phyloP scores from a whole-genome alignment of 2,329 filamentous ascomycete genomes.

The Blumeria hordei region DNA sequence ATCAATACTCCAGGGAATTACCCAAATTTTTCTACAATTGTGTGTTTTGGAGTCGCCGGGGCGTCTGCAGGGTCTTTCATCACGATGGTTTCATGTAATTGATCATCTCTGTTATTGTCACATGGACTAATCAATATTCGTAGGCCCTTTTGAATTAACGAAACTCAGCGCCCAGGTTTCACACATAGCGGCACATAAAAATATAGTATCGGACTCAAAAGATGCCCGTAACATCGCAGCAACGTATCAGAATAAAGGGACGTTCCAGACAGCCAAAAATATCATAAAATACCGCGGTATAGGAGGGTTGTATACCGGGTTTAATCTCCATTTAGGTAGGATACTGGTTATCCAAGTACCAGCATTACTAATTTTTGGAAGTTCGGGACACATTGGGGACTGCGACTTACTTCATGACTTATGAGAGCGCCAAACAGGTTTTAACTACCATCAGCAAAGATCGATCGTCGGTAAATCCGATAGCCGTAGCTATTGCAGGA shows the following conservation, averaged over 20 bases:
- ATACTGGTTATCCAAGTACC: slow-evolving; percentile 2
- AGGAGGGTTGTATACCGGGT: slow-evolving; percentile 55
- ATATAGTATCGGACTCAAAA: slow-evolving; percentile 16
- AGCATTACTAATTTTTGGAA: slow-evolving; percentile 14
- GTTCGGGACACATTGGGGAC: slow-evolving; percentile 68
- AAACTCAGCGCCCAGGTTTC: slow-evolving; percentile 74
- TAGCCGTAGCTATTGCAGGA: slow-evolving; percentile 55
- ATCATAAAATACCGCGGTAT: slow-evolving; percentile 53
- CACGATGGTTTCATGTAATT: slow-evolving; percentile 50
- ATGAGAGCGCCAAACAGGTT: slow-evolving; percentile 66
- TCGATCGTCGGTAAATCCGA: slow-evolving; percentile 49
- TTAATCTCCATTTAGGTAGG: slow-evolving; percentile 54
- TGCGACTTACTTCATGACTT: slow-evolving; percentile 70
- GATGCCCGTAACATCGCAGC: slow-evolving; percentile 22
- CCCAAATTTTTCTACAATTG: slow-evolving; percentile 47
- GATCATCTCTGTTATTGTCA: not conserved
- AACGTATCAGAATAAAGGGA: slow-evolving; percentile 58
- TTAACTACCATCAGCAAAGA: slow-evolving; percentile 51
- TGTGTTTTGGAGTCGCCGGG: slow-evolving; percentile 55
- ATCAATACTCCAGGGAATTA: slow-evolving; percentile 46
- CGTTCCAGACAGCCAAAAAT: slow-evolving; percentile 49
- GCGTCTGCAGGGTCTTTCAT: slow-evolving; percentile 60
- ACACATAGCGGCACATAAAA: slow-evolving; percentile 42
- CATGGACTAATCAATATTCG: slow-evolving; percentile 4
- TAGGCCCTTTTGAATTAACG: slow-evolving; percentile 68